These are phyloP conservation scores for Magnaporthales sp. DNA, from an alignment of 2,329 filamentous ascomycete species.

Conservation along the genomic window DNA sequence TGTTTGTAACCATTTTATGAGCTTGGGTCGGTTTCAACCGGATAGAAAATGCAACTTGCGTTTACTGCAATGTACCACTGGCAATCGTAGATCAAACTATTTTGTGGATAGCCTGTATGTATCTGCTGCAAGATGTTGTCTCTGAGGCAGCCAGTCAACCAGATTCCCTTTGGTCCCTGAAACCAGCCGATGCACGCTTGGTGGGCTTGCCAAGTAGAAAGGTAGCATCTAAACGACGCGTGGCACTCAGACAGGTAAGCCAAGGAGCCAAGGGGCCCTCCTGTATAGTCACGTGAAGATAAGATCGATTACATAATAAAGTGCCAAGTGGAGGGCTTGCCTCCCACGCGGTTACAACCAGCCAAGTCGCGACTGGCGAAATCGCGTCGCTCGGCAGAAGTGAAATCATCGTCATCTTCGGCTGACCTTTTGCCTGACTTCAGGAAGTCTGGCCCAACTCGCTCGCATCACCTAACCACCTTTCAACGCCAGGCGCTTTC, in stretches of 20 bases:
- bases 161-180: neutral
- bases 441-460: neutral
- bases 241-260: neutral
- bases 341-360: neutral
- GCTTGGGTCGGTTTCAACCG: neutral
- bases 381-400: neutral
- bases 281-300: neutral
- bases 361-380: neutral
- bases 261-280: neutral
- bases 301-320: neutral
- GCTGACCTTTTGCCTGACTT: neutral
- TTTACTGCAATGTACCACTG: neutral
- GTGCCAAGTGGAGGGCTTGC: neutral
- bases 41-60: neutral
- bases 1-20: neutral
- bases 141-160: neutral
- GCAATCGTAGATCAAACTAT: neutral
- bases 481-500: neutral
- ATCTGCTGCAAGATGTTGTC: neutral
- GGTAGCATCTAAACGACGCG: neutral
- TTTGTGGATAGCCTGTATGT: neutral
- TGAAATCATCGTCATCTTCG: slow-evolving; percentile 1
- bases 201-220: neutral
- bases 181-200: neutral
- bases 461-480: neutral